phyloP scores from a whole-genome alignment of 2,329 filamentous ascomycete genomes.

The Colletotrichum liaoningense region DNA sequence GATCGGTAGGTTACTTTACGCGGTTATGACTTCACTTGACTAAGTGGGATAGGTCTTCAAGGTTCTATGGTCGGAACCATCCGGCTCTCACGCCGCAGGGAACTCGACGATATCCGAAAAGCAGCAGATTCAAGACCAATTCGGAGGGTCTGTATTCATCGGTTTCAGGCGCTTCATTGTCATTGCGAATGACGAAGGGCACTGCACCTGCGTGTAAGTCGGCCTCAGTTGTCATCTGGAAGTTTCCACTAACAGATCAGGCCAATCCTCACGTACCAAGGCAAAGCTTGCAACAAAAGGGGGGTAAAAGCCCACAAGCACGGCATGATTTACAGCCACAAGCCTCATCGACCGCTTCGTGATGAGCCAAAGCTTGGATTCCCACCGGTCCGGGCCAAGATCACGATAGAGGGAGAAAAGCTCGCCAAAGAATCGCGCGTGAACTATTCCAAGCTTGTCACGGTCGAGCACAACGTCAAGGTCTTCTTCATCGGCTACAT shows the following conservation, averaged over 20 bases:
- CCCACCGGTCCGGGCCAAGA: constrained; percentile 55
- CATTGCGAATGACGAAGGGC: constrained; percentile 61
- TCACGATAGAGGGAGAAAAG: constrained; percentile 56
- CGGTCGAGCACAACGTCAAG: constrained; percentile 67
- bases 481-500: constrained; percentile 69
- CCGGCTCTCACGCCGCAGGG: constrained; percentile 48
- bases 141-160: constrained; percentile 55
- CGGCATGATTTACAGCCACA: constrained; percentile 59
- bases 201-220: constrained; percentile 67
- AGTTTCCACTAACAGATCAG: constrained; percentile 45
- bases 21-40: not conserved
- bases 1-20: constrained; percentile 47
- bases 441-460: constrained; percentile 68
- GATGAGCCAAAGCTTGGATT: constrained; percentile 62
- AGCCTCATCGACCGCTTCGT: constrained; percentile 45
- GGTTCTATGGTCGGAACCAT: constrained; percentile 65
- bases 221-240: not conserved
- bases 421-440: constrained; percentile 63
- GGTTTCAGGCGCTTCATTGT: constrained; percentile 67
- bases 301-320: constrained; percentile 65
- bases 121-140: constrained; percentile 47
- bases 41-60: constrained; percentile 61
- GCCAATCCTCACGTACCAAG: constrained; percentile 67
- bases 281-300: constrained; percentile 62
- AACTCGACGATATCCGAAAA: constrained; percentile 47